These are phyloP conservation scores for Mycena citricolor DNA, from an alignment of 1,284 basidiomycete species.

Conservation along the genomic window DNA sequence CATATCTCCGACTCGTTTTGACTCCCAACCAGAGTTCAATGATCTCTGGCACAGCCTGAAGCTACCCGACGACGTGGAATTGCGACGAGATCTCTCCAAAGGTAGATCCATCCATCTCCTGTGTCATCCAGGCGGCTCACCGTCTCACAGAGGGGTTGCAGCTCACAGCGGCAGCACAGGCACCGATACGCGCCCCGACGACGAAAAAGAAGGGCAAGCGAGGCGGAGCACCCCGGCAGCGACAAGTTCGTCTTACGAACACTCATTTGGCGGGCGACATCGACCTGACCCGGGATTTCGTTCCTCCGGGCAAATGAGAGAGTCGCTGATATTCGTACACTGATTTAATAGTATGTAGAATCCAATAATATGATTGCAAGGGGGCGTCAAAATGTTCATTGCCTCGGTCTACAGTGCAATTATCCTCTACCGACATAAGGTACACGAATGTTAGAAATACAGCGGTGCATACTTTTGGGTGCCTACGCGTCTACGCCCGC, in stretches of 20 bases:
- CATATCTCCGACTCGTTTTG: constrained; percentile 3
- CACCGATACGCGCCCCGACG: constrained; percentile 50
- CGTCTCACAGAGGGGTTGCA: constrained; percentile 66
- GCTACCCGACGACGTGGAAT: constrained; percentile 82
- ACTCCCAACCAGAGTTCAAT: constrained; percentile 66
- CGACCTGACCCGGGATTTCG: constrained; percentile 76
- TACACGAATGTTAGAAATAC: too few relatives aligned
- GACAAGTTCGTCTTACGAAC: constrained; percentile 83
- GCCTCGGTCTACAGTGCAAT: too few relatives aligned
- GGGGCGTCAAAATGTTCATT: too few relatives aligned
- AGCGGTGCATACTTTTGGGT: too few relatives aligned
- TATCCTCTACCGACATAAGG: too few relatives aligned
- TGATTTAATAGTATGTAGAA: too few relatives aligned
- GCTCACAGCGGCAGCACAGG: constrained; percentile 59
- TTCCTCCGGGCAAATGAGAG: constrained; percentile 46
- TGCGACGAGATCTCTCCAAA: constrained; percentile 71
- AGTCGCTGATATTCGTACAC: too few relatives aligned
- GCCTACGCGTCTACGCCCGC: too few relatives aligned
- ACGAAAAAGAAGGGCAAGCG: constrained; percentile 81
- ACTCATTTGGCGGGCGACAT: constrained; percentile 82
- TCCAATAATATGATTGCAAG: too few relatives aligned
- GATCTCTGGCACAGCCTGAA: constrained; percentile 84
- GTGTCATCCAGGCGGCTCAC: constrained; percentile 10
- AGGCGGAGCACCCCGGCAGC: constrained; percentile 67
- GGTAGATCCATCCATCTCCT: constrained; percentile 40